Evolutionary conservation across 371 early-diverging fungal species (phyloP).

Genomic region (Rhizoclosmatium hyalinum): DNA sequence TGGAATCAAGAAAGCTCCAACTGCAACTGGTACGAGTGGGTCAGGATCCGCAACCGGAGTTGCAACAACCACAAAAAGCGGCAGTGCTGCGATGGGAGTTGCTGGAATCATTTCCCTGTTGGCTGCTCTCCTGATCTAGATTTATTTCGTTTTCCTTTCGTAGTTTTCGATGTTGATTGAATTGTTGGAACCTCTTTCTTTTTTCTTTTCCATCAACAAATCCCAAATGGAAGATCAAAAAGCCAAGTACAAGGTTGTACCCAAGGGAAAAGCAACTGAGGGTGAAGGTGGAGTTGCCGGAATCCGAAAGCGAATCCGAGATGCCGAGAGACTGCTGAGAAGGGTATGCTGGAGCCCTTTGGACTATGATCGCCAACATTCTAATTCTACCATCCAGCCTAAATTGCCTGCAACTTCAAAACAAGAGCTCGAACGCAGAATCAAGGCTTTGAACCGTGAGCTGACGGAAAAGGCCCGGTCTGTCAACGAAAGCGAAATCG

Average conservation of each 20-base stretch:
- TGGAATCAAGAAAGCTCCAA: neutral
- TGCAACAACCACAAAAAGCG: neutral
- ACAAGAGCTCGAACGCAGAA: conserved; percentile 42
- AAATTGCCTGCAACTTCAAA: conserved; percentile 36
- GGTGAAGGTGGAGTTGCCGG: conserved; percentile 19
- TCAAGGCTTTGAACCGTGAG: conserved; percentile 42
- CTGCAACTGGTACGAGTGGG: neutral
- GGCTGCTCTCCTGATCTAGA: neutral
- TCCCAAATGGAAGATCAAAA: neutral
- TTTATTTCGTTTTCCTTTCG: neutral
- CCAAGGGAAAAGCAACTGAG: conserved; percentile 23
- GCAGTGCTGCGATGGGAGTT: neutral
- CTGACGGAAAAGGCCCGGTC: conserved; percentile 15
- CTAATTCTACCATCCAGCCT: conserved; percentile 22
- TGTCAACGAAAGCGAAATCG: conserved; percentile 38
- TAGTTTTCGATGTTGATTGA: neutral
- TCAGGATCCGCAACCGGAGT: neutral
- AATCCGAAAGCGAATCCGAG: conserved; percentile 42
- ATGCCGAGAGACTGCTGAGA: conserved; percentile 41
- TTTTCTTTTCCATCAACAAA: conserved; percentile 13
- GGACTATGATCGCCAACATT: neutral
- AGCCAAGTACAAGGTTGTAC: conserved; percentile 29
- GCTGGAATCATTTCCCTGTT: neutral
- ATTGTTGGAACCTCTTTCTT: conserved; percentile 1
- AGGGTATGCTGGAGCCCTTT: conserved; percentile 1